Conservation (phyloP, 2,329 filamentous ascomycete species). For the Monilinia laxa region DNA sequence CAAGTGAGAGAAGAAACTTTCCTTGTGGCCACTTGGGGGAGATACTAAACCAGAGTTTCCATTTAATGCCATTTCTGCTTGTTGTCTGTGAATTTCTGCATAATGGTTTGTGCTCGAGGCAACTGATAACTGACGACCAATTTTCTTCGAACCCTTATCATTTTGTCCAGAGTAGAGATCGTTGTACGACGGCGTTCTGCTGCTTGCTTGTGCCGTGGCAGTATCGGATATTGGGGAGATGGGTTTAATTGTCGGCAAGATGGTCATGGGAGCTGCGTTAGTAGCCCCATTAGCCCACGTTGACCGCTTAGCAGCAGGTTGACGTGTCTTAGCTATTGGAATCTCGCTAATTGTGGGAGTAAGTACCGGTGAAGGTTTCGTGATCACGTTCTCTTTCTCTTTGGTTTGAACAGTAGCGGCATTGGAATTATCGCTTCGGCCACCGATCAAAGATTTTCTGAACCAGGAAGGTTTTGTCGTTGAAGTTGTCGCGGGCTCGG, state of each 20-base stretch:
- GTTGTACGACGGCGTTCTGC: conserved; percentile 55
- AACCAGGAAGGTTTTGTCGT: conserved; percentile 94
- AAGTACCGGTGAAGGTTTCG: conserved; percentile 49
- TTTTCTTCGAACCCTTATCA: conserved; percentile 79
- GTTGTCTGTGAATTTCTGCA: conserved; percentile 81
- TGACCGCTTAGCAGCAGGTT: conserved; percentile 72
- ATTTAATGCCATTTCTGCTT: conserved; percentile 87
- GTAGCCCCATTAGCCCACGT: conserved; percentile 88
- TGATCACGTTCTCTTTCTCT: conserved; percentile 49
- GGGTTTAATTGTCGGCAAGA: conserved; percentile 88
- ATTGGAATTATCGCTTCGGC: conserved; percentile 68
- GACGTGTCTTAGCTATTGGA: conserved; percentile 45
- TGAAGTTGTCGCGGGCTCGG: conserved; percentile 55
- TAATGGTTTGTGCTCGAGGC: conserved; percentile 93
- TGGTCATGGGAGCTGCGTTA: conserved; percentile 87
- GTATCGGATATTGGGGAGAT: conserved; percentile 96
- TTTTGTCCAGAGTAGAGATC: conserved; percentile 50
- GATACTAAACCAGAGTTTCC: conserved; percentile 71
- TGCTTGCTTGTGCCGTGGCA: conserved; percentile 84
- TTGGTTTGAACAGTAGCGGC: conserved; percentile 49
- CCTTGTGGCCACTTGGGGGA: conserved; percentile 77
- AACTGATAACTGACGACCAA: conserved; percentile 89
- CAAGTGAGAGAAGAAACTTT: conserved; percentile 97
- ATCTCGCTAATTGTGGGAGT: conserved; percentile 44
- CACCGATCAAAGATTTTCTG: conserved; percentile 86